Evolutionary conservation across 129 eudicot species (phyloP), one percentile per base, ranked within the genome.

Genomic region (Flaveria brownii): DNA sequence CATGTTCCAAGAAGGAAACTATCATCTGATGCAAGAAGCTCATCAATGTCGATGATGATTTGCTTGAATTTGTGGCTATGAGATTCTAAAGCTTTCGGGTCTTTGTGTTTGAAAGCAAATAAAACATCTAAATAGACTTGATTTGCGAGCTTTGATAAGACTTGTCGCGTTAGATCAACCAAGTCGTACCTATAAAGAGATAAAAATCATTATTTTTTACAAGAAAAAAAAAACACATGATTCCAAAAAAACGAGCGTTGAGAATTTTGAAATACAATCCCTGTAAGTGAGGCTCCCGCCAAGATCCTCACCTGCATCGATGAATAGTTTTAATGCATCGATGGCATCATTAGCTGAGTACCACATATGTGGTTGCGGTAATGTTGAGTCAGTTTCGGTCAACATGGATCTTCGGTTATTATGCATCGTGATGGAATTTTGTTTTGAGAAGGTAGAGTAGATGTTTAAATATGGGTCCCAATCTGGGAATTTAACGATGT

Each of bases 121-220:
- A 94, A 68, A 13, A 91, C 96, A 4, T 91, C 87, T 82, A 91
- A 45, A 84, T 91, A 94, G 14, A 91, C 91, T 84, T 86, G 81
- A 79, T 94, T 94, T 61, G 99, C 99, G 26, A 82, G 84, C 86
- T 94, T 94, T 72, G 97, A 94, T 41, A 94, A 84, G 65, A 87
- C 89, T 84, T 94, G 99, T 72, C 99, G 88, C 15, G 96, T 83
- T 79, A 94, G 80, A 86, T 94, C 99, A 57, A 94, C 97, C 93
- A 94, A 91, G 76, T 94, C 99, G 62, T 94, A 94, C 92, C 99
- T 94, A 86, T 85, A 57, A 80, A 77, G 18, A 42, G n/a, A 51
- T n/a, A 71, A 20, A 75, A 39, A 45, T n/a, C 23, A 18, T 43
- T 10, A 71, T 22, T 45, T 14, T 16, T 45, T 26, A 7, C 56